Conservation (phyloP, 805 yeast species). For the Barnettozyma wickerhamii region DNA sequence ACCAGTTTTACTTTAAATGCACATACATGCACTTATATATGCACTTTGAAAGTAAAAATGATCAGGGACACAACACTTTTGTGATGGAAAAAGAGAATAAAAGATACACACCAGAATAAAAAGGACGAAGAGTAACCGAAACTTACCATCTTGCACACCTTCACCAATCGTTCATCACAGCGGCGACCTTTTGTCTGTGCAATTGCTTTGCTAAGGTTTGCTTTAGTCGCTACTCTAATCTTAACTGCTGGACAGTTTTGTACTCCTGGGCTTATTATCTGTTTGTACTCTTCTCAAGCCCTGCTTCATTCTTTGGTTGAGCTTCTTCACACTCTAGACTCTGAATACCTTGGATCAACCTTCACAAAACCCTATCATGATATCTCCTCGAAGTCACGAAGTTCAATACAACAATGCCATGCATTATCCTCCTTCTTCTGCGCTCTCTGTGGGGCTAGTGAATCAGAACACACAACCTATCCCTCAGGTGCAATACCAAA, state of each 20-base stretch:
- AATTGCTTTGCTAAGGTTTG: too few species aligned
- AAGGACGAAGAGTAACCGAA: not conserved
- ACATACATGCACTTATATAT: not conserved
- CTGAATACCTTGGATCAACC: too few species aligned
- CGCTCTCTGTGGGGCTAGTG: not conserved
- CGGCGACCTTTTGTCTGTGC: too few species aligned
- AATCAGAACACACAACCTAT: not conserved
- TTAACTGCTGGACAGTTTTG: too few species aligned
- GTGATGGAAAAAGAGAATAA: not conserved
- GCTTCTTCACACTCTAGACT: too few species aligned
- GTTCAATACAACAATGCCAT: not conserved
- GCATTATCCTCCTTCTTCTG: not conserved
- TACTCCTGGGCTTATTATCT: too few species aligned
- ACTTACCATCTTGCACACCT: not conserved
- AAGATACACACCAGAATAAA: not conserved
- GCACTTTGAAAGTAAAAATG: not conserved
- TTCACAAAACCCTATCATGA: too few species aligned
- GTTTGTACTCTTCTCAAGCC: too few species aligned
- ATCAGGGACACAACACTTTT: slow-evolving; percentile 3
- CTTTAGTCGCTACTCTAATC: too few species aligned
- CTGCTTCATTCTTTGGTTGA: too few species aligned
- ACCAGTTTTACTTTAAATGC: not conserved
- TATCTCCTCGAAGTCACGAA: slow-evolving; percentile 4
- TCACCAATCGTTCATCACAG: too few species aligned
- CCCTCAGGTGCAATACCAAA: not conserved